These are phyloP conservation scores for Metschnikowia proteae DNA, from an alignment of 805 yeast species.

Conservation along the genomic window DNA sequence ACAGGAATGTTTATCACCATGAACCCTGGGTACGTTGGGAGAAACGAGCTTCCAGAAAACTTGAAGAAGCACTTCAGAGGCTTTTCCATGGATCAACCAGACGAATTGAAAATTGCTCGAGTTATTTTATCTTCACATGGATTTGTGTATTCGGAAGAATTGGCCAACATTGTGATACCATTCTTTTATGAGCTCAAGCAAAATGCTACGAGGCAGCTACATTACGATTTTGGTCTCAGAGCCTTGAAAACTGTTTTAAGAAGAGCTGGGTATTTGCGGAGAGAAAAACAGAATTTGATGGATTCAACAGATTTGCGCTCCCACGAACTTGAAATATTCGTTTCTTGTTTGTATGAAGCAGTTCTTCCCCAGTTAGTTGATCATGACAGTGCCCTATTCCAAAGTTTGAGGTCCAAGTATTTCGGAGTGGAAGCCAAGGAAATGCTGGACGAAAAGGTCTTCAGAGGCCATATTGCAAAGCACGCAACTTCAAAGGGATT, in stretches of 20 bases:
- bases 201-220: constrained; percentile 51
- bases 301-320: constrained; percentile 1
- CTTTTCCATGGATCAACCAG: constrained; percentile 72
- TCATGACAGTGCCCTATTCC: constrained; percentile 45
- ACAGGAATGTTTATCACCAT: constrained; percentile 84
- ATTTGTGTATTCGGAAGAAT: constrained; percentile 43
- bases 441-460: constrained; percentile 13
- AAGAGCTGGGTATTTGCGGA: constrained; percentile 50
- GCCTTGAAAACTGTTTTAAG: constrained; percentile 66
- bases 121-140: constrained; percentile 74
- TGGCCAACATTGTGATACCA: constrained; percentile 50
- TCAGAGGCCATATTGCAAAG: constrained; percentile 15
- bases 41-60: constrained; percentile 81
- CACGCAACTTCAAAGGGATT: constrained; percentile 32
- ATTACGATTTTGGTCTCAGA: constrained; percentile 89
- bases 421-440: constrained; percentile 22
- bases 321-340: constrained; percentile 5
- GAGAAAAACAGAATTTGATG: constrained; percentile 15
- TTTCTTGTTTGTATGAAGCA: constrained; percentile 52
- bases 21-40: constrained; percentile 86
- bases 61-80: constrained; percentile 73
- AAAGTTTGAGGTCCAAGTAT: constrained; percentile 4
- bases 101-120: constrained; percentile 61
- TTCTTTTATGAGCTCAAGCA: constrained; percentile 48
- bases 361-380: constrained; percentile 63